These are phyloP conservation scores for Stagonosporopsis rhizophila DNA, from an alignment of 2,329 filamentous ascomycete genomes.

Conservation along the genomic window DNA sequence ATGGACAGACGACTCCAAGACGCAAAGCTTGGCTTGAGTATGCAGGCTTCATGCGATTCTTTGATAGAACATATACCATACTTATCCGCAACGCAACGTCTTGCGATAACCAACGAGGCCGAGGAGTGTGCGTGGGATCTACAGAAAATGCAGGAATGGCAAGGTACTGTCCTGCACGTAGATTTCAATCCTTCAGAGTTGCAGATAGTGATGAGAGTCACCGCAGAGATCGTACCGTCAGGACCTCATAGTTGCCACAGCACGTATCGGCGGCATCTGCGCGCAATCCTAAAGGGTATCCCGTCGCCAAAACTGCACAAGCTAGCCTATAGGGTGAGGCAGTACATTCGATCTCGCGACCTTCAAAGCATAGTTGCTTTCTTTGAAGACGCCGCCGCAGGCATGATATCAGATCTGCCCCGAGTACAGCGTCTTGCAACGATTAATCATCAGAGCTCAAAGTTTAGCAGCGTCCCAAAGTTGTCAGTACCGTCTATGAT, in stretches of 20 bases:
- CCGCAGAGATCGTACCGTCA: slow-evolving; percentile 16
- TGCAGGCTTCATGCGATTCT: neutral
- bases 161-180: slow-evolving; percentile 41
- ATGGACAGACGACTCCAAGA: slow-evolving; percentile 30
- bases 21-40: slow-evolving; percentile 27
- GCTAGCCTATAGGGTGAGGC: slow-evolving; percentile 25
- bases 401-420: slow-evolving; percentile 28
- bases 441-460: slow-evolving; percentile 24
- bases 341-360: slow-evolving; percentile 25
- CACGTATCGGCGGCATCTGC: slow-evolving; percentile 33
- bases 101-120: slow-evolving; percentile 18
- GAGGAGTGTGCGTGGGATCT: slow-evolving; percentile 37
- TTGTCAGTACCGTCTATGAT: slow-evolving; percentile 31
- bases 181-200: slow-evolving; percentile 43
- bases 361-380: slow-evolving; percentile 39
- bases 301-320: slow-evolving; percentile 34
- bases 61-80: slow-evolving; percentile 32
- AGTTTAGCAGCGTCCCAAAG: slow-evolving; percentile 23
- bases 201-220: slow-evolving; percentile 25
- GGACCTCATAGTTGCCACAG: slow-evolving; percentile 14
- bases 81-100: slow-evolving; percentile 33
- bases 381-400: slow-evolving; percentile 37
- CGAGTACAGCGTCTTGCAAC: slow-evolving; percentile 39
- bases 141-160: slow-evolving; percentile 33
- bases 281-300: slow-evolving; percentile 24